Evolutionary conservation across 805 yeast genomes (phyloP).

Genomic region (Candida taoyuanica): DNA sequence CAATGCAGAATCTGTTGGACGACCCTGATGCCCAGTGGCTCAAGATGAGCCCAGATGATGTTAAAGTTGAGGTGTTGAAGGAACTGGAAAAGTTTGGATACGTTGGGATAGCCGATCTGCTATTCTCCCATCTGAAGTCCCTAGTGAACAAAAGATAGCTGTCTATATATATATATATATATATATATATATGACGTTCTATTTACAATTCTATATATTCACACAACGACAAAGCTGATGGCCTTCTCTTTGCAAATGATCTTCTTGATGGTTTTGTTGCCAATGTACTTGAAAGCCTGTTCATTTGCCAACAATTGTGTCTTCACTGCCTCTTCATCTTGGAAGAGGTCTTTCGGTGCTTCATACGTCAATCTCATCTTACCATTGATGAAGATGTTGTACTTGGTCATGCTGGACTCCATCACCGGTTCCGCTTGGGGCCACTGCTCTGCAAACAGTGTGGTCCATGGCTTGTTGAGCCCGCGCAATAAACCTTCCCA

Average conservation of each 20-base stretch:
- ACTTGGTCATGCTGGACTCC: slow-evolving; percentile 37
- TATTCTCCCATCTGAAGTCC: slow-evolving; percentile 52
- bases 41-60: slow-evolving; percentile 32
- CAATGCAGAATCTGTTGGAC: slow-evolving; percentile 32
- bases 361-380: slow-evolving; percentile 49
- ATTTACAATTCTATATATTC: slow-evolving; percentile 1
- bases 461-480: slow-evolving; percentile 33
- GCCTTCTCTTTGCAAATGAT: slow-evolving; percentile 46
- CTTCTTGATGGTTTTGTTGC: slow-evolving; percentile 40
- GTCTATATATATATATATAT: background rate
- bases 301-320: slow-evolving; percentile 29
- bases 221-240: slow-evolving; percentile 21
- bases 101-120: slow-evolving; percentile 42
- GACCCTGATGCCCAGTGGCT: slow-evolving; percentile 32
- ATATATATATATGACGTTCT: background rate
- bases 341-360: slow-evolving; percentile 33
- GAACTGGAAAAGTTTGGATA: slow-evolving; percentile 40
- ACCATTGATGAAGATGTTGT: slow-evolving; percentile 70
- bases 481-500: slow-evolving; percentile 46
- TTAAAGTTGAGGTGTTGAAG: slow-evolving; percentile 42
- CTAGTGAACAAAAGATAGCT: slow-evolving; percentile 29
- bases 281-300: slow-evolving; percentile 39
- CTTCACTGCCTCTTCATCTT: slow-evolving; percentile 35
- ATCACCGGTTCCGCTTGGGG: slow-evolving; percentile 44
- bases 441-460: slow-evolving; percentile 60